These are phyloP conservation scores for Nemania sp. DNA, from an alignment of 2,329 filamentous ascomycete genomes.

Conservation along the genomic window DNA sequence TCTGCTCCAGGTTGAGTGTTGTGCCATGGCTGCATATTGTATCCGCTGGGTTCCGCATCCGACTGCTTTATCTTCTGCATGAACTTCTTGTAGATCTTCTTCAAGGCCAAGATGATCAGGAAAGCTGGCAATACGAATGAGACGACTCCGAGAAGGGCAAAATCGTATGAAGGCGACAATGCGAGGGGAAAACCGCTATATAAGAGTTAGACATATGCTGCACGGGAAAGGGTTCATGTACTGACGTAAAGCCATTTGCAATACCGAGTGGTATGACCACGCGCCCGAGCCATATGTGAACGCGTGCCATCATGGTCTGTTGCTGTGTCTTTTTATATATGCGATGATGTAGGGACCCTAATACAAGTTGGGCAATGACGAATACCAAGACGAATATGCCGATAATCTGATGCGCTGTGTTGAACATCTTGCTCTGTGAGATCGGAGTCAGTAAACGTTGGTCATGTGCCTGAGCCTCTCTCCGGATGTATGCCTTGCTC, in stretches of 20 bases:
- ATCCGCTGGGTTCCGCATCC: slow-evolving; percentile 26
- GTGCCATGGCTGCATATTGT: slow-evolving; percentile 36
- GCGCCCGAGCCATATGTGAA: slow-evolving; percentile 63
- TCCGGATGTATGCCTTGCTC: not conserved
- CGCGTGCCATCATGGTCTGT: slow-evolving; percentile 53
- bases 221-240: slow-evolving; percentile 8
- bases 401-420: slow-evolving; percentile 60
- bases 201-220: not conserved
- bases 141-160: slow-evolving; percentile 52
- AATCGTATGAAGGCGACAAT: slow-evolving; percentile 50
- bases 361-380: slow-evolving; percentile 54
- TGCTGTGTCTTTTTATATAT: slow-evolving; percentile 54
- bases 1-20: slow-evolving; percentile 1
- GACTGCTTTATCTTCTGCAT: slow-evolving; percentile 36
- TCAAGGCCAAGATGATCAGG: slow-evolving; percentile 42
- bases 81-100: slow-evolving; percentile 39
- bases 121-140: slow-evolving; percentile 49
- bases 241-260: slow-evolving; percentile 60
- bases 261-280: slow-evolving; percentile 56
- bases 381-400: slow-evolving; percentile 58
- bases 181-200: slow-evolving; percentile 61
- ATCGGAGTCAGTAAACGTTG: not conserved
- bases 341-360: slow-evolving; percentile 61
- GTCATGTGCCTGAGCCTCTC: not conserved
- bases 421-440: slow-evolving; percentile 54